Evolutionary conservation across 306 rosid genomes (phyloP).

Genomic region (Dicorynia guianensis): DNA sequence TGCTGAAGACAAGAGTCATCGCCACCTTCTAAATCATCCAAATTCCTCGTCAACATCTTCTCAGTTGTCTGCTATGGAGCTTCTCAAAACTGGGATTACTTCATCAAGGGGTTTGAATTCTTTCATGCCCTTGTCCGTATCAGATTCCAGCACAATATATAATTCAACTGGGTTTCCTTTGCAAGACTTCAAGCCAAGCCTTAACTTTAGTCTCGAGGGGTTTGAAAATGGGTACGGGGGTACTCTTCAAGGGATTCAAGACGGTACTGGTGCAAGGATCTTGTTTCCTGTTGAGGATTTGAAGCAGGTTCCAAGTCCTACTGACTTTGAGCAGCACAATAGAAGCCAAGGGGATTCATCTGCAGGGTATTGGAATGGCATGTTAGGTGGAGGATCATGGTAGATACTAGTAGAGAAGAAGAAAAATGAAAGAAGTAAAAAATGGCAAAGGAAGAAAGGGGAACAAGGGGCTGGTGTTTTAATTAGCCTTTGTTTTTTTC

Average conservation of each 20-base stretch:
- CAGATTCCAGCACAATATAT: slow-evolving; percentile 53
- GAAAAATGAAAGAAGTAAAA: neutral
- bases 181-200: slow-evolving; percentile 75
- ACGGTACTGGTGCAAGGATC: slow-evolving; percentile 66
- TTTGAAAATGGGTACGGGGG: slow-evolving; percentile 67
- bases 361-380: slow-evolving; percentile 90
- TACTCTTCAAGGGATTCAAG: slow-evolving; percentile 68
- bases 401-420: slow-evolving; percentile 42
- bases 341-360: slow-evolving; percentile 69
- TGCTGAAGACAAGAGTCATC: slow-evolving; percentile 45
- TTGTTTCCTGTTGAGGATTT: slow-evolving; percentile 81
- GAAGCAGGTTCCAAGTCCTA: slow-evolving; percentile 66
- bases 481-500: neutral
- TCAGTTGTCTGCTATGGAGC: slow-evolving; percentile 69
- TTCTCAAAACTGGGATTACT: slow-evolving; percentile 68
- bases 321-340: slow-evolving; percentile 56
- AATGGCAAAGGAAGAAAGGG: neutral
- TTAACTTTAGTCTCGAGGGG: slow-evolving; percentile 76
- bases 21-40: slow-evolving; percentile 38
- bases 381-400: slow-evolving; percentile 97
- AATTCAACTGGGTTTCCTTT: slow-evolving; percentile 61
- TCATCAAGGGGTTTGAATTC: slow-evolving; percentile 70
- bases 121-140: slow-evolving; percentile 61
- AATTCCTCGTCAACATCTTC: slow-evolving; percentile 44
- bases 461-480: slow-evolving; percentile 41